Base-by-base conservation (phyloP, 2,329 filamentous ascomycete species). In the Grosmannia clavigera region DNA sequence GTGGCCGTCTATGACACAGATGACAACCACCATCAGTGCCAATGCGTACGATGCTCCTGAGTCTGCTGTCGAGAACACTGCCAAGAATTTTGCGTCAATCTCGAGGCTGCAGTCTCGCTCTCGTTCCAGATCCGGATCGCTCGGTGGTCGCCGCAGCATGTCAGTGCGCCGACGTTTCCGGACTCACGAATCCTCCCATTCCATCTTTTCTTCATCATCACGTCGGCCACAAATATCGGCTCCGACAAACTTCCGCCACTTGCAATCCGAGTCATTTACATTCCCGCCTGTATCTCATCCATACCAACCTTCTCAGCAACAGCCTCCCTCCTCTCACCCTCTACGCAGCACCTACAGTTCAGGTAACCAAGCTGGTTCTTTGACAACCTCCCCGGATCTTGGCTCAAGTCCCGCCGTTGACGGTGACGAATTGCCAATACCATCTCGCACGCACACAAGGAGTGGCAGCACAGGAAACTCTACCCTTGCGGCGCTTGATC, bases 211-310 rank as follows among this genome's bases (percentile, higher is more conserved):
- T 40, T 70, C 73, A 56, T 71, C 74, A 56, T 71, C 76, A 67
- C 80, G 77, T 70, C 74, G 79, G 69, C 78, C 78, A 68, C 74
- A 74, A 62, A 85, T 86, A 66, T 84, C 82, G 51, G 74, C 74
- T 25, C 83, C 83, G 3, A 77, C 77, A 55, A 75, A 85, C 68
- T 86, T 86, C 66, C 79, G 78, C 55, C 83, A 85, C 71, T 65
- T 85, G 56, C 72, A 78, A 59, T 79, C 78, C 22, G 63, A 60
- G 2, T 58, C 61, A 0, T 63, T 60, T 54, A 54, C 48, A 2
- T 65, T 64, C 43, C 64, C 64, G 3, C 31, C 55, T 16, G 53
- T 61, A 14, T 58, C 61, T 3, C 59, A 58, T 19, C 29, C 33
- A 57, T 10, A 25, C 19, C 43, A 48, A 19, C 43, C 16, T 16